Evolutionary conservation across 768 basidiomycete species (phyloP).

Genomic region (Gloeostereum incarnatum): DNA sequence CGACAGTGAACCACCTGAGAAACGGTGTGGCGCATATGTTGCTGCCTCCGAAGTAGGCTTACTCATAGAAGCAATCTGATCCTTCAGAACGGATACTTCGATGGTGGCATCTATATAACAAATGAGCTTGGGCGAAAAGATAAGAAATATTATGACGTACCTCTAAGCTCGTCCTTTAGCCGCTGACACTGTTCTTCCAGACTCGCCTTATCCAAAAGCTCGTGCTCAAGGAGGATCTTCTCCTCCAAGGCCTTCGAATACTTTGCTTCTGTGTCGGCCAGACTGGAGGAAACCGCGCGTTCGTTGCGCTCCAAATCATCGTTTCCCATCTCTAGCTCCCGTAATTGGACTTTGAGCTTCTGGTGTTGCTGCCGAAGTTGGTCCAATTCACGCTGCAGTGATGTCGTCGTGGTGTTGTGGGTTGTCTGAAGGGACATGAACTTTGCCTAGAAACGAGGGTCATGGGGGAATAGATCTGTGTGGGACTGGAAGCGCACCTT

Average conservation of each 20-base stretch:
- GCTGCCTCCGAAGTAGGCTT: conserved; percentile 16
- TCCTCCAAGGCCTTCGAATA: conserved; percentile 91
- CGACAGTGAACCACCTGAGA: conserved; percentile 12
- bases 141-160: conserved; percentile 26
- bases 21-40: conserved; percentile 14
- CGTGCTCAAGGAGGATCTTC: conserved; percentile 95
- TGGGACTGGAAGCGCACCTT: conserved; percentile 47
- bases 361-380: conserved; percentile 69
- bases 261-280: conserved; percentile 79
- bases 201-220: conserved; percentile 82
- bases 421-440: conserved; percentile 84
- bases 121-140: neutral
- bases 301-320: conserved; percentile 96
- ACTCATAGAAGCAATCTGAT: conserved; percentile 46
- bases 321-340: conserved; percentile 94
- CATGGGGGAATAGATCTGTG: conserved; percentile 5
- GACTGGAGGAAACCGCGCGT: conserved; percentile 72
- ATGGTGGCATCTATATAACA: conserved; percentile 63
- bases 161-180: conserved; percentile 87
- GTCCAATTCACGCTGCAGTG: conserved; percentile 88
- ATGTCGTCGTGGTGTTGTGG: conserved; percentile 84
- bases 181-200: conserved; percentile 89
- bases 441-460: conserved; percentile 42
- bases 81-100: conserved; percentile 76
- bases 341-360: conserved; percentile 59